Conservation (phyloP, 2,329 filamentous ascomycete species). For the Botrytis fabae region DNA sequence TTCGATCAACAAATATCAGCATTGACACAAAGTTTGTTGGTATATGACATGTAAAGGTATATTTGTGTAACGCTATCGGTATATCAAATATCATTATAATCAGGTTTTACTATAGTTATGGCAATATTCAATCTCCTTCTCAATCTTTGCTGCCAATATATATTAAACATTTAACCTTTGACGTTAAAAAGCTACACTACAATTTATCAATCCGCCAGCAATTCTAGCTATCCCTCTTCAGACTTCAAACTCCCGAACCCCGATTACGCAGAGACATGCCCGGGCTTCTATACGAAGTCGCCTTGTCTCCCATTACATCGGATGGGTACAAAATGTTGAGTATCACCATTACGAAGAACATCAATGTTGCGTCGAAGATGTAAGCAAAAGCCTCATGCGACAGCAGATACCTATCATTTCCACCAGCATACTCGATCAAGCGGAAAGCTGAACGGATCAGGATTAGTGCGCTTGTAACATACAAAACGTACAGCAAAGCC, state of each 20-base stretch:
- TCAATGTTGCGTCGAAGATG: slow-evolving; percentile 47
- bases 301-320: background rate
- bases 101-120: background rate
- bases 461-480: slow-evolving; percentile 46
- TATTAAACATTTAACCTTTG: background rate
- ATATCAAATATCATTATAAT: background rate
- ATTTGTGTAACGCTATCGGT: background rate
- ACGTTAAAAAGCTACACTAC: background rate
- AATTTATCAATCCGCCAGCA: background rate
- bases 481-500: slow-evolving; percentile 44
- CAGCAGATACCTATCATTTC: slow-evolving; percentile 47
- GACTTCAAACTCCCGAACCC: background rate
- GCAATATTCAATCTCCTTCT: too few species aligned
- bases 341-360: slow-evolving; percentile 43
- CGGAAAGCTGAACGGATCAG: slow-evolving; percentile 49
- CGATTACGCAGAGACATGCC: background rate
- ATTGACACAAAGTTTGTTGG: background rate
- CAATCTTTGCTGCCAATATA: too few species aligned
- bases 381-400: slow-evolving; percentile 48
- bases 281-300: background rate
- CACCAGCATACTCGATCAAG: slow-evolving; percentile 49
- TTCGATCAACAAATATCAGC: background rate
- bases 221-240: background rate
- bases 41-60: background rate
- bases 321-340: slow-evolving; percentile 42